Evolutionary conservation across 2,329 filamentous ascomycete species (phyloP), one percentile per base, ranked within the genome.

Genomic region (Corniculantispora saksenae): DNA sequence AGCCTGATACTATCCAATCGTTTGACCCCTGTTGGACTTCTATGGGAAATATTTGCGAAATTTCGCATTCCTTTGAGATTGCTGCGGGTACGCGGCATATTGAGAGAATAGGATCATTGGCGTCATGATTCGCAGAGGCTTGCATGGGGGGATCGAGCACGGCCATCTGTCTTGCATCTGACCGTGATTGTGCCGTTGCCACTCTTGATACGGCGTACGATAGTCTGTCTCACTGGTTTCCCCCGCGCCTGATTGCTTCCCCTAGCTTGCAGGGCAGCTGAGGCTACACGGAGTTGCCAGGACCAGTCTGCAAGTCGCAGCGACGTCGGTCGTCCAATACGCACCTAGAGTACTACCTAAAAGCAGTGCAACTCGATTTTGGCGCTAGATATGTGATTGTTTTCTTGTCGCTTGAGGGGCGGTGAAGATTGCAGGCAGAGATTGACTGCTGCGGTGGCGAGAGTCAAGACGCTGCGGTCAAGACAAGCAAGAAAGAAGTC

Each of bases 331-430:
- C 53, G 23, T 17, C 29, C 5, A 45, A 47, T 32, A 32, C 32
- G 43, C 54, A 58, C 29, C 21, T 32, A 23, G 43, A 51, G 29
- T 17, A 45, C 45, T 54, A 61, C 47, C 15, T 32, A 29, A 27
- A 63, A 19, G 51, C 45, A 17, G 61, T 51, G 43, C 61, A 43
- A 63, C 53, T n/a, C 10, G n/a, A 47, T 48, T 40, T 50, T 47
- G 48, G 45, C 47, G 61, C 53, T 48, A 51, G 45, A 21, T 57
- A 43, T 63, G 45, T 58, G 53, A 58, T 63, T 57, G n/a, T 29
- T 32, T 15, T 51, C n/a, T 43, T 12, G 35, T 57, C 43, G 50
- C 40, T 40, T 63, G 57, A 54, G 61, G 61, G 61, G 61, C 61
- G 61, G 61, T 63, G 61, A 55, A 32, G 21, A 23, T 45, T 3